Conservation (phyloP, 805 yeast genomes). For the Pichia manshurica region DNA sequence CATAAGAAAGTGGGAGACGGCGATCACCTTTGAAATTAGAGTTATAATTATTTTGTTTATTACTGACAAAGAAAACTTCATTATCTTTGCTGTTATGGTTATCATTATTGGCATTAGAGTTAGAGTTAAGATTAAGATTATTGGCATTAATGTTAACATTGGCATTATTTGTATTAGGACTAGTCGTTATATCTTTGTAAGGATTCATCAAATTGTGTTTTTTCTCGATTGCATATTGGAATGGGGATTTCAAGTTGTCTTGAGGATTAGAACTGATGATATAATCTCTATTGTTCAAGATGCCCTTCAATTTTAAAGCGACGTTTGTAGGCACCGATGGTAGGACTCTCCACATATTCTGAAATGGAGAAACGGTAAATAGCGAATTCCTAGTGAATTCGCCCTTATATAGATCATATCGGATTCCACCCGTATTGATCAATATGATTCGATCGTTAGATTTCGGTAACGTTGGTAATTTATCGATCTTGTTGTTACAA, state of each 20-base stretch:
- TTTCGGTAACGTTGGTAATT: slow-evolving; percentile 3
- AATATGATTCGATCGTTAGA: slow-evolving; percentile 46
- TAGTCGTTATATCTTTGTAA: neutral
- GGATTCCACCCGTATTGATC: slow-evolving; percentile 80
- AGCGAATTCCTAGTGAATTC: slow-evolving; percentile 75
- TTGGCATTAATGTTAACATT: neutral
- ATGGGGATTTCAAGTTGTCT: slow-evolving; percentile 20
- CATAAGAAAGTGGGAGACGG: slow-evolving; percentile 38
- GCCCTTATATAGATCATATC: slow-evolving; percentile 84
- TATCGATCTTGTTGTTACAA: slow-evolving; percentile 16
- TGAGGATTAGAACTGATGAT: slow-evolving; percentile 14
- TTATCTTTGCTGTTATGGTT: neutral
- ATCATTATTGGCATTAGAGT: neutral
- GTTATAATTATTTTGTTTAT: neutral
- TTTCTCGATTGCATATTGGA: slow-evolving; percentile 22
- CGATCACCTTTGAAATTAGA: neutral
- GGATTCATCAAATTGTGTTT: neutral
- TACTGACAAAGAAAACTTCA: neutral
- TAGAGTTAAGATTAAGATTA: neutral
- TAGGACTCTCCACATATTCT: slow-evolving; percentile 70
- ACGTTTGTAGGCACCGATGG: slow-evolving; percentile 49
- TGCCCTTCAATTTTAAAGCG: slow-evolving; percentile 49
- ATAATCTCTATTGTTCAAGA: slow-evolving; percentile 53
- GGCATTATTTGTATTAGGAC: neutral
- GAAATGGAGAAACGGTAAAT: slow-evolving; percentile 80